Evolutionary conservation across 2,329 filamentous ascomycete species (phyloP).

Genomic region (Apiospora hydei): DNA sequence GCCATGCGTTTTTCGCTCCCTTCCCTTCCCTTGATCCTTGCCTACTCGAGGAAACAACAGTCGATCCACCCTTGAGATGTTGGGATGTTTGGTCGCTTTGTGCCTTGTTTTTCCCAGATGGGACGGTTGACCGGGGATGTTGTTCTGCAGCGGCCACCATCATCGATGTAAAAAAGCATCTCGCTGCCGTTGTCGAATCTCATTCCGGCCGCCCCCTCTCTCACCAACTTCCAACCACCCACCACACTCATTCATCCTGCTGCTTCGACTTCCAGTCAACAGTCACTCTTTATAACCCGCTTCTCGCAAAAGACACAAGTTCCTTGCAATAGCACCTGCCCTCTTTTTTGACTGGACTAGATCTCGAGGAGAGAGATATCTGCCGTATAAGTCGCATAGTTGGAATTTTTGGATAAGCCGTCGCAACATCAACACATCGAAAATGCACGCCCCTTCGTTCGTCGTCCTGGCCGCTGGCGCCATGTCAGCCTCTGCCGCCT

Average conservation of each 20-base stretch:
- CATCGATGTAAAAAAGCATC: slow-evolving; percentile 2
- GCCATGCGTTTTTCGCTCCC: slow-evolving; percentile 16
- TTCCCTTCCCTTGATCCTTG: neutral
- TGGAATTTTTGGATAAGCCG: neutral
- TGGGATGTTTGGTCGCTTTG: slow-evolving; percentile 4
- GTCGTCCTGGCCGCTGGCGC: slow-evolving; percentile 39
- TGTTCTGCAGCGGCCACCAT: neutral
- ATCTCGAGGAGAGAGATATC: slow-evolving; percentile 24
- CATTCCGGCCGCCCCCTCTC: neutral
- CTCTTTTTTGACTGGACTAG: neutral
- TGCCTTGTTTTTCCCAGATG: slow-evolving; percentile 14
- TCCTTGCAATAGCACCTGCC: neutral
- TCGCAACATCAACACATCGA: slow-evolving; percentile 28
- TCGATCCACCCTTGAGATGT: neutral
- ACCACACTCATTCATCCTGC: slow-evolving; percentile 12
- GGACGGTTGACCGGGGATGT: neutral
- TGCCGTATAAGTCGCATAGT: slow-evolving; percentile 18
- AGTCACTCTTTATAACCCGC: slow-evolving; percentile 10
- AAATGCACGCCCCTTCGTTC: slow-evolving; percentile 39
- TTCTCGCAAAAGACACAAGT: neutral
- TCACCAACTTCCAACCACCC: slow-evolving; percentile 2
- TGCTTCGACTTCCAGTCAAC: slow-evolving; percentile 7
- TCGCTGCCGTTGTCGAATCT: neutral
- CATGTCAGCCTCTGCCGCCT: slow-evolving; percentile 38
- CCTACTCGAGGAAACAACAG: slow-evolving; percentile 6